Conservation (phyloP, 139 green algal species). For the Pleodorina starrii region DNA sequence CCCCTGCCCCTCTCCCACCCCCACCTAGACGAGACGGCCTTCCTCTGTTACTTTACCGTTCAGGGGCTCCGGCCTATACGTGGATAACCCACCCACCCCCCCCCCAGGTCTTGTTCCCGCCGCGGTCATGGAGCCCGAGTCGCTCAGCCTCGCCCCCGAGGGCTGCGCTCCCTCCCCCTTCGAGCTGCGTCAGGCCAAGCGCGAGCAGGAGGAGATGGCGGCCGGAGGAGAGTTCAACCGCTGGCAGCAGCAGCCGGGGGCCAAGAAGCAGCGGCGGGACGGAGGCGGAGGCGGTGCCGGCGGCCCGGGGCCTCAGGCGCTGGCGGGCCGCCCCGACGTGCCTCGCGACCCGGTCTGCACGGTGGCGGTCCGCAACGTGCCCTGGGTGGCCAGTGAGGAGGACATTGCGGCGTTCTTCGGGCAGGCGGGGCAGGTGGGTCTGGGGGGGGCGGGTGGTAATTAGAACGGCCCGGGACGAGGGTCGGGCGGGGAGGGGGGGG, state of each 20-base stretch:
- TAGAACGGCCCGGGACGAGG: no score
- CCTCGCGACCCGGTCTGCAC: slow-evolving; percentile 77
- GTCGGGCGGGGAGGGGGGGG: no score
- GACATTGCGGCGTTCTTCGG: slow-evolving; percentile 82
- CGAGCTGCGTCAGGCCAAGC: slow-evolving; percentile 52
- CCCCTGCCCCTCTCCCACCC: no score
- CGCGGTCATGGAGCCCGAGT: slow-evolving; percentile 69
- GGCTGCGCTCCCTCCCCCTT: slow-evolving; percentile 75
- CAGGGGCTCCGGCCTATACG: no score
- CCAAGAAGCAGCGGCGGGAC: slow-evolving; percentile 49
- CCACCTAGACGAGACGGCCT: no score
- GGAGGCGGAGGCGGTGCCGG: no score
- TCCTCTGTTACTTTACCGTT: no score
- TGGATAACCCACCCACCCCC: no score
- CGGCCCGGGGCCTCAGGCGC: background rate
- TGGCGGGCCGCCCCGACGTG: slow-evolving; percentile 24
- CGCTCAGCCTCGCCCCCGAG: slow-evolving; percentile 69
- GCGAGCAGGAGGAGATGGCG: slow-evolving; percentile 36
- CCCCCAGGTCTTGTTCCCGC: slow-evolving; percentile 82
- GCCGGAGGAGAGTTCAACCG: slow-evolving; percentile 38
- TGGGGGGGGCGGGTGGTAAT: background rate
- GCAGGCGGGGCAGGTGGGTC: slow-evolving; percentile 70
- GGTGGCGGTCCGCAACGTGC: slow-evolving; percentile 84
- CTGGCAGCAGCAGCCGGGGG: slow-evolving; percentile 68
- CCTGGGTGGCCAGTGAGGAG: slow-evolving; percentile 74